Evolutionary conservation across 371 early-diverging fungal genomes (phyloP).

Genomic region (Mucor racemosus): DNA sequence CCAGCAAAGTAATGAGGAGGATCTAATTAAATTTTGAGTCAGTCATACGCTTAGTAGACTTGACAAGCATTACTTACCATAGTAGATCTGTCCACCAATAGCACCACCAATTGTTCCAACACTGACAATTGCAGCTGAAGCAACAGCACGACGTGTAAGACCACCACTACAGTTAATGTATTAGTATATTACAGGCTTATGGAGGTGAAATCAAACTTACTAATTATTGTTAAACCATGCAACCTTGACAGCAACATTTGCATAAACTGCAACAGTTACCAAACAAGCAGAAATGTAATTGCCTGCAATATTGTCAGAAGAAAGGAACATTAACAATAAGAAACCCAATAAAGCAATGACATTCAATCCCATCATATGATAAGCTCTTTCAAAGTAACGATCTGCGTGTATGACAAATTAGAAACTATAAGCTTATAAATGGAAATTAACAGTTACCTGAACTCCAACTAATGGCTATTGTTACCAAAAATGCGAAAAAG

Average conservation of each 20-base stretch:
- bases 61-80: constrained; percentile 19
- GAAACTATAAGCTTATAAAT: no score
- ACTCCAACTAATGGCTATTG: constrained; percentile 36
- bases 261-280: constrained; percentile 37
- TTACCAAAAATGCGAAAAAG: constrained; percentile 27
- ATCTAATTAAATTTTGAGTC: constrained; percentile 11
- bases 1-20: constrained; percentile 35
- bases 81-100: constrained; percentile 47
- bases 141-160: constrained; percentile 43
- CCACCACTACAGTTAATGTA: constrained; percentile 28
- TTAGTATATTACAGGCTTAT: neutral
- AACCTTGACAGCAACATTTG: constrained; percentile 44
- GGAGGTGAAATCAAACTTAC: constrained; percentile 7
- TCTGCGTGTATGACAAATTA: constrained; percentile 11
- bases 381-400: constrained; percentile 31
- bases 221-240: constrained; percentile 48
- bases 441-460: constrained; percentile 25
- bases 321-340: constrained; percentile 35
- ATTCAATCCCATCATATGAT: constrained; percentile 38
- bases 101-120: constrained; percentile 44
- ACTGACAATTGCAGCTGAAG: constrained; percentile 43
- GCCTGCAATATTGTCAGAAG: constrained; percentile 19
- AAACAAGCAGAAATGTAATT: constrained; percentile 36
- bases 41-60: no score
- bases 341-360: constrained; percentile 30